These are phyloP conservation scores for Colletotrichum abscissum DNA, from an alignment of 2,329 filamentous ascomycete species.

Conservation along the genomic window DNA sequence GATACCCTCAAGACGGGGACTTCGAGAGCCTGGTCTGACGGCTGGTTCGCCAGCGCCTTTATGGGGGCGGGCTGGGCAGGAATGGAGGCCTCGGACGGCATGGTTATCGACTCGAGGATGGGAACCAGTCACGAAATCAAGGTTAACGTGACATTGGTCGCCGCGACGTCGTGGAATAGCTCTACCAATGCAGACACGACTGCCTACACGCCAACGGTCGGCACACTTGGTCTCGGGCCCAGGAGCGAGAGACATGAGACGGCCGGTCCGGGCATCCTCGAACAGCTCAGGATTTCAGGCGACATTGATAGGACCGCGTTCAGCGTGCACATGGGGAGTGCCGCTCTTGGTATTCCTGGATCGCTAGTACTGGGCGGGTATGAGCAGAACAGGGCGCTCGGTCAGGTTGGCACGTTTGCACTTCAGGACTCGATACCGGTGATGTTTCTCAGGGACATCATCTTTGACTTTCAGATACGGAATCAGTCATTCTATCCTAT, in stretches of 20 bases:
- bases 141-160: constrained; percentile 9
- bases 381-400: constrained; percentile 45
- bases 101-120: neutral
- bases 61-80: neutral
- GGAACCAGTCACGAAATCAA: neutral
- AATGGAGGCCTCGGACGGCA: neutral
- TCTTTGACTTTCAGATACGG: constrained; percentile 39
- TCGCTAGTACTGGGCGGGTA: constrained; percentile 49
- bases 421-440: constrained; percentile 27
- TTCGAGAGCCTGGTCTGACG: neutral
- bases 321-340: constrained; percentile 48
- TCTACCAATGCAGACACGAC: neutral
- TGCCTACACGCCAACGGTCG: neutral
- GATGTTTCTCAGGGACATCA: constrained; percentile 36
- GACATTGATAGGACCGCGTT: constrained; percentile 42
- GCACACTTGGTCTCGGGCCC: constrained; percentile 8
- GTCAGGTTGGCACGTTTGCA: constrained; percentile 39
- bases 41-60: neutral
- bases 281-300: constrained; percentile 34
- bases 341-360: constrained; percentile 39
- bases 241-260: neutral
- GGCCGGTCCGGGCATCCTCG: neutral
- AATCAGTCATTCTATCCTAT: constrained; percentile 34
- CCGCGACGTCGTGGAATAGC: neutral
- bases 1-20: neutral